Evolutionary conservation across 768 basidiomycete genomes (phyloP).

Genomic region (Cubamyces lactineus): DNA sequence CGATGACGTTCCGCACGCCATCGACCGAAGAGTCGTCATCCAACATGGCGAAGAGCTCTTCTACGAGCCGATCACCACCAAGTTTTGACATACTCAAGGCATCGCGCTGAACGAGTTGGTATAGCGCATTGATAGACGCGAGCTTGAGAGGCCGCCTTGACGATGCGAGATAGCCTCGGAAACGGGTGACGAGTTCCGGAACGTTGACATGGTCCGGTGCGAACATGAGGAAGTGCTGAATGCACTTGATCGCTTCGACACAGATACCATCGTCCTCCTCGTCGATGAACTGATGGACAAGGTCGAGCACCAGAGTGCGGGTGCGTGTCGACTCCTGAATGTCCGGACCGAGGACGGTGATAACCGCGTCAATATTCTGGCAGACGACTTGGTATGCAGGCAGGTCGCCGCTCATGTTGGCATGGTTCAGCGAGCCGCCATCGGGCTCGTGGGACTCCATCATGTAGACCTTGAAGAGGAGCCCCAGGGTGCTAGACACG

Average conservation of each 20-base stretch:
- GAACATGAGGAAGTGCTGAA: conserved; percentile 97
- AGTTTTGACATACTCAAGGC: conserved; percentile 89
- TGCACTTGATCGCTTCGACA: conserved; percentile 94
- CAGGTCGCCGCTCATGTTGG: conserved; percentile 87
- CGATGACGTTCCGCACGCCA: conserved; percentile 91
- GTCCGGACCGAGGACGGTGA: conserved; percentile 93
- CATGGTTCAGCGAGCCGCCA: conserved; percentile 80
- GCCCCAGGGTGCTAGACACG: conserved; percentile 84
- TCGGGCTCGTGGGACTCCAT: conserved; percentile 91
- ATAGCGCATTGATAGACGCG: conserved; percentile 93
- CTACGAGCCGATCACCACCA: conserved; percentile 92
- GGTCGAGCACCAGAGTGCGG: conserved; percentile 77
- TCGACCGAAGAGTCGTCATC: conserved; percentile 94
- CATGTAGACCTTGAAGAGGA: conserved; percentile 88
- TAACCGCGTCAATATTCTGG: conserved; percentile 89
- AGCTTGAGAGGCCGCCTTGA: conserved; percentile 84
- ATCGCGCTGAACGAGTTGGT: conserved; percentile 96
- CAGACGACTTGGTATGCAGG: conserved; percentile 93
- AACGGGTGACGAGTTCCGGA: conserved; percentile 75
- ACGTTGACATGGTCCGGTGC: conserved; percentile 83
- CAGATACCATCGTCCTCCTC: conserved; percentile 88
- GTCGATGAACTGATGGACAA: conserved; percentile 82
- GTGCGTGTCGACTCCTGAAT: conserved; percentile 86
- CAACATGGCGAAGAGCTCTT: conserved; percentile 92
- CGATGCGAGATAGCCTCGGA: conserved; percentile 80